Base-by-base conservation (phyloP, 2,329 filamentous ascomycete species). In the Fusarium sororula region DNA sequence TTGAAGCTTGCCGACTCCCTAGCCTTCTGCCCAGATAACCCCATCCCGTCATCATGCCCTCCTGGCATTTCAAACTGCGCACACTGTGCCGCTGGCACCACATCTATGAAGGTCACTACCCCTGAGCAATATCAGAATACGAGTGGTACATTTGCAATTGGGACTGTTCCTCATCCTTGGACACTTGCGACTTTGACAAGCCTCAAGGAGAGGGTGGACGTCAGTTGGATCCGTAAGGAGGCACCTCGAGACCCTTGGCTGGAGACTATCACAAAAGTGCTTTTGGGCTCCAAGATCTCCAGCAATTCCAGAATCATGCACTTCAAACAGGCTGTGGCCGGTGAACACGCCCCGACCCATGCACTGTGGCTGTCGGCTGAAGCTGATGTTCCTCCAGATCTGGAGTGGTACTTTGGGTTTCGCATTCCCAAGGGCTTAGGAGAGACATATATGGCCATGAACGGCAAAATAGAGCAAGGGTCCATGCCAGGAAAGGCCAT, bases 361-460 rank as follows among this genome's bases (percentile, higher is more conserved):
- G 91, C 92, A 1, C 85, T 98, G 26, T 98, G 95, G 95, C 85
- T 98, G 26, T 92, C 92, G 0, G 93, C 94, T n/a, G 90, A 92
- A 78, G 84, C 85, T 48, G 83, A 85, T 22, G 83, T 92, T 13
- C 90, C 92, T 7, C 81, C 88, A n/a, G 93, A 96, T 73, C 85
- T 98, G 6, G 92, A 96, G 79, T 98, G 95, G 94, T 89, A 92
- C 75, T 94, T 98, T 80, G 96, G 96, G 61, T 98, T 98, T 82
- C 85, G 87, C 20, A 87, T 98, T 15, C 94, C 95, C 4, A 86
- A 87, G 6, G 56, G 45, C 13, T 39, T 56, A 53, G 83, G 85
- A 26, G 83, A 85, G 17, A 85, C 88, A 8, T 82, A 87, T 45
- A 84, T 86, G 53, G 70, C 66, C 38, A 28, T 72, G 60, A 45